Percentiles rank a stretch among this genome's conserved stretches.
These are phyloP conservation scores for Alloascoidea hylecoeti DNA, from an alignment of 805 yeast species.

Conservation along the genomic window DNA sequence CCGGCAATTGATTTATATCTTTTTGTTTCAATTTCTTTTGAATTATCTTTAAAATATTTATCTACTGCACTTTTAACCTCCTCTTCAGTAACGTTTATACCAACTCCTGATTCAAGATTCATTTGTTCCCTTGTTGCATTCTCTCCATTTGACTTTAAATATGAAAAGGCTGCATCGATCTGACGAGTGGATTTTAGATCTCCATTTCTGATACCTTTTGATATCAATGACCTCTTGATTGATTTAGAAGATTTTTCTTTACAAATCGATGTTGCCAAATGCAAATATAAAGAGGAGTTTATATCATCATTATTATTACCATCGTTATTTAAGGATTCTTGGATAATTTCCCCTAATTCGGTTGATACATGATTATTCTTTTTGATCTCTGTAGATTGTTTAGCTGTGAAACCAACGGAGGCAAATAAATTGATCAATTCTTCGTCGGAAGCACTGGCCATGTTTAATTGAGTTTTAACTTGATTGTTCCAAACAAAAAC, in stretches of 20 bases:
- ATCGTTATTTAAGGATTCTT: no score
- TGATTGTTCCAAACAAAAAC: no score
- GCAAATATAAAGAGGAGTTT: conserved; percentile 68
- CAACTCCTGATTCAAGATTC: conserved; percentile 57
- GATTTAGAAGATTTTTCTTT: conserved; percentile 58
- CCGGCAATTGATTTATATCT: conserved; percentile 74
- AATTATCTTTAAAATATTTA: conserved; percentile 44
- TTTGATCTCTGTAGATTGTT: conserved; percentile 63
- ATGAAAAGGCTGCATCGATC: conserved; percentile 63
- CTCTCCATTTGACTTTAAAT: conserved; percentile 38
- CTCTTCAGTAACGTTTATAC: conserved; percentile 53
- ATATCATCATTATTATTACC: no score
- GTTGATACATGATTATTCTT: conserved; percentile 78
- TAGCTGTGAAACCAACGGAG: conserved; percentile 52
- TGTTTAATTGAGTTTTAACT: no score
- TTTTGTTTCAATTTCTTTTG: conserved; percentile 45
- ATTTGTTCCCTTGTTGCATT: conserved; percentile 26
- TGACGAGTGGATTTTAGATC: conserved; percentile 58
- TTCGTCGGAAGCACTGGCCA: no score
- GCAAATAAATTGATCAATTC: conserved; percentile 21
- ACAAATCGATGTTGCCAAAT: conserved; percentile 67
- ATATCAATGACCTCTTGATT: conserved; percentile 34
- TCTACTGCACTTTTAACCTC: conserved; percentile 46
- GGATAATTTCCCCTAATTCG: conserved; percentile 47
- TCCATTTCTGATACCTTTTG: conserved; percentile 48